A percentile compares a stretch with the other conserved stretches of the same genome.
phyloP scores from a whole-genome alignment of 1,139 yeast species.

The Sugiyamaella sp. region DNA sequence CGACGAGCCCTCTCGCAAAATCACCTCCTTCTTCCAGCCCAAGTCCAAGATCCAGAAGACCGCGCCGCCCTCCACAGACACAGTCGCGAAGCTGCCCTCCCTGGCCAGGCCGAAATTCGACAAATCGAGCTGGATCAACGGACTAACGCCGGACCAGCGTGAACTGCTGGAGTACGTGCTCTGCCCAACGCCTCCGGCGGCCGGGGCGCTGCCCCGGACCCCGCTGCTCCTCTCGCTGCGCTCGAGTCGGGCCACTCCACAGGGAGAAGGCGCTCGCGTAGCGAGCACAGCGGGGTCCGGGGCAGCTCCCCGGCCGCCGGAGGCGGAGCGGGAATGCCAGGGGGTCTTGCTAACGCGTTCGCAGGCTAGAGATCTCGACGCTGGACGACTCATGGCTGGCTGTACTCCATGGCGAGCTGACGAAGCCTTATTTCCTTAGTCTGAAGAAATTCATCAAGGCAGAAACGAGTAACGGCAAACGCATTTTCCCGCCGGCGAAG shows the following conservation, averaged over 20 bases:
- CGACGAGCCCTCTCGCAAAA: conserved; percentile 24
- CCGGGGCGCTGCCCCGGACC: no score
- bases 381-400: conserved; percentile 81
- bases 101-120: conserved; percentile 43
- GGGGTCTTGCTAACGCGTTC: conserved; percentile 18
- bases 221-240: no score
- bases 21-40: conserved; percentile 33
- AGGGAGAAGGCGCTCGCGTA: no score
- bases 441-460: conserved; percentile 62
- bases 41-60: conserved; percentile 23
- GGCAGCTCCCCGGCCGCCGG: no score
- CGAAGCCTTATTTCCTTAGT: conserved; percentile 81
- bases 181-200: no score
- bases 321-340: no score
- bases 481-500: conserved; percentile 73
- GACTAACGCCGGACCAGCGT: conserved; percentile 56
- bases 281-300: no score
- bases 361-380: conserved; percentile 62
- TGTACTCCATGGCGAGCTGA: conserved; percentile 67
- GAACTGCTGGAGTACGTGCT: conserved; percentile 50
- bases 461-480: conserved; percentile 43
- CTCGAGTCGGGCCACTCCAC: no score
- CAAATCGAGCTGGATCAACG: conserved; percentile 56
- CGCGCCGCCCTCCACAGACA: not conserved
- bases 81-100: not conserved